Evolutionary conservation across 495 filamentous ascomycete species (phyloP).

Genomic region (Penicillium goetzii): DNA sequence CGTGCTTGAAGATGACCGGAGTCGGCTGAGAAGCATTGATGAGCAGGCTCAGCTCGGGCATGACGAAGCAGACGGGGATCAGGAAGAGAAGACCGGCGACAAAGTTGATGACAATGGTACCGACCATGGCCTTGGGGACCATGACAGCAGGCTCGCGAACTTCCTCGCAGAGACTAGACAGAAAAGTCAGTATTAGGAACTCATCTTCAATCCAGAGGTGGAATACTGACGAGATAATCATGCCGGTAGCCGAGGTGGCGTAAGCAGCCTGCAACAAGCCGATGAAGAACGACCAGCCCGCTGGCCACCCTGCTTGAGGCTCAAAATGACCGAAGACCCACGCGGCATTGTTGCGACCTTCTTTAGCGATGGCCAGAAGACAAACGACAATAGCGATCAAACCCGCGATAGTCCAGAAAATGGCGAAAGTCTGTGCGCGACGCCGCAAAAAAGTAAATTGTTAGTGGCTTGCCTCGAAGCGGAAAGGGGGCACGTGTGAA

Average conservation of each 20-base stretch:
- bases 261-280: conserved; percentile 60
- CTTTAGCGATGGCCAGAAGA: conserved; percentile 55
- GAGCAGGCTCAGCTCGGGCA: conserved; percentile 54
- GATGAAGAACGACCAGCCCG: conserved; percentile 61
- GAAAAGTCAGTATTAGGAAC: not conserved
- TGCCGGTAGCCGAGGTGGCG: conserved; percentile 57
- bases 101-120: conserved; percentile 64
- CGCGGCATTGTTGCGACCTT: conserved; percentile 43
- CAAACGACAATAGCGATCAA: conserved; percentile 60
- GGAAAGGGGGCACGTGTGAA: conserved; percentile 36
- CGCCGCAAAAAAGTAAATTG: conserved; percentile 41
- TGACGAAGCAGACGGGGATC: conserved; percentile 63
- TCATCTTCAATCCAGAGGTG: not conserved
- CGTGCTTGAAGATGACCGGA: conserved; percentile 26
- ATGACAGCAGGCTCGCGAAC: conserved; percentile 63
- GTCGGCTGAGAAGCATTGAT: conserved; percentile 55
- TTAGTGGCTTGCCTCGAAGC: conserved; percentile 29
- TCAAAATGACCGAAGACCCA: conserved; percentile 65
- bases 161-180: conserved; percentile 57
- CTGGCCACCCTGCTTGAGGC: conserved; percentile 55
- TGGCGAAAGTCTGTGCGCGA: conserved; percentile 59
- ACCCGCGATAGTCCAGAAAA: conserved; percentile 61
- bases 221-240: conserved; percentile 36
- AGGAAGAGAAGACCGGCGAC: conserved; percentile 69
- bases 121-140: conserved; percentile 69